phyloP scores from a whole-genome alignment of 2,329 filamentous ascomycete genomes.

The Albifimbria verrucaria region DNA sequence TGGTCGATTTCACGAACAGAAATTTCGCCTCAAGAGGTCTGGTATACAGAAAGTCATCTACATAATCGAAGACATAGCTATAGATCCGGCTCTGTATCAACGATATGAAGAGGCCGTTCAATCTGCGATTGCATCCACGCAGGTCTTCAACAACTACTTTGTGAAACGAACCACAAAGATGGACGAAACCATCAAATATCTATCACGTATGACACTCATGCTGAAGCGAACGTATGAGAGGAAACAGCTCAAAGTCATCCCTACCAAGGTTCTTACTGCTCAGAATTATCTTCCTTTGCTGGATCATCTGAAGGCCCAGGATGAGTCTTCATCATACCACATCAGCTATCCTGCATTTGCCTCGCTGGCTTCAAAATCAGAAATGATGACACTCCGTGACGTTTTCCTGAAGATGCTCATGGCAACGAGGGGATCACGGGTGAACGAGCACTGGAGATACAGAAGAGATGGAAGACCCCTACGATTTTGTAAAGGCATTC shows the following conservation, averaged over 20 bases:
- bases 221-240: conserved; percentile 63
- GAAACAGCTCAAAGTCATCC: conserved; percentile 59
- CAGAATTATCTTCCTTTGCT: conserved; percentile 65
- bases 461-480: conserved; percentile 75
- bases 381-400: conserved; percentile 69
- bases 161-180: conserved; percentile 72
- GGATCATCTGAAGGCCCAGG: conserved; percentile 51
- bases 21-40: conserved; percentile 70
- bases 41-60: conserved; percentile 77
- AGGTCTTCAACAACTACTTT: conserved; percentile 77
- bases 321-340: conserved; percentile 51
- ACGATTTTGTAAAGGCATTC: conserved; percentile 68
- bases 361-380: conserved; percentile 70
- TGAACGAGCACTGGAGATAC: conserved; percentile 77
- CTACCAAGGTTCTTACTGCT: conserved; percentile 59
- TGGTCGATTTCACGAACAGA: conserved; percentile 79
- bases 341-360: conserved; percentile 71
- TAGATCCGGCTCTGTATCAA: conserved; percentile 50
- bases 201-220: conserved; percentile 67
- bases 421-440: conserved; percentile 74
- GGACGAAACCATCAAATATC: conserved; percentile 74
- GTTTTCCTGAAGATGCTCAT: conserved; percentile 83
- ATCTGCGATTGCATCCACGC: conserved; percentile 72
- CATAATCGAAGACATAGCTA: conserved; percentile 69
- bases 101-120: conserved; percentile 65